Evolutionary conservation across 164 flowering plant species (phyloP).

Genomic region (Tetrastigma voinierianum): DNA sequence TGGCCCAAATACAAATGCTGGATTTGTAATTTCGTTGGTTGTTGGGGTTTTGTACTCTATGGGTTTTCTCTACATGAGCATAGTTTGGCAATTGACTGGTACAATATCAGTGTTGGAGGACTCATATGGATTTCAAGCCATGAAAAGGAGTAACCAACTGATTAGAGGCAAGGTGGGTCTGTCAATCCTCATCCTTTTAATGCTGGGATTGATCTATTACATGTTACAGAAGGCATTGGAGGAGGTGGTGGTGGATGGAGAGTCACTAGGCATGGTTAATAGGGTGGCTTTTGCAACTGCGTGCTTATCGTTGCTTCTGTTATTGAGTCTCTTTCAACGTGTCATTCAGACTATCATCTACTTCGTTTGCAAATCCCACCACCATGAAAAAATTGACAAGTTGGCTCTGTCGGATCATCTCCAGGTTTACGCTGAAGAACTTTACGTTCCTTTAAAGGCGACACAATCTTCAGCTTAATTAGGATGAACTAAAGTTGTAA

Average conservation of each 20-base stretch:
- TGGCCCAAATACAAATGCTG: not conserved
- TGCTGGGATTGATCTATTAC: not conserved
- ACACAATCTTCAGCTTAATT: too few species aligned
- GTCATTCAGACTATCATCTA: slow-evolving; percentile 18
- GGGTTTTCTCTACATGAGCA: slow-evolving; percentile 2
- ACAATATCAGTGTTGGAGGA: slow-evolving; percentile 11
- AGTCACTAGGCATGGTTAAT: not conserved
- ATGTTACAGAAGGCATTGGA: not conserved
- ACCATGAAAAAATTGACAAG: slow-evolving; percentile 1
- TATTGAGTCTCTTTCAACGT: slow-evolving; percentile 14
- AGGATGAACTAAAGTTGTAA: too few species aligned
- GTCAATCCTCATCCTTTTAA: not conserved
- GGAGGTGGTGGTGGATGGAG: not conserved
- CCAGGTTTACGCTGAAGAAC: too few species aligned
- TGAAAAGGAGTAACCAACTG: not conserved
- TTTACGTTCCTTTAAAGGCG: too few species aligned
- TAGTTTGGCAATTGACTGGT: slow-evolving; percentile 2
- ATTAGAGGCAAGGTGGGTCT: not conserved
- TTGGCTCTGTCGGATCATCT: too few species aligned
- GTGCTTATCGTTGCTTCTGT: slow-evolving; percentile 11
- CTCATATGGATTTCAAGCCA: not conserved
- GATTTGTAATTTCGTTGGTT: not conserved
- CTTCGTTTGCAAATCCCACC: slow-evolving; percentile 1
- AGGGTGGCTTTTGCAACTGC: not conserved
- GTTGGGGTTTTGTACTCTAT: not conserved